Conservation (phyloP, 2,329 filamentous ascomycete genomes). For the Hawksworthiomyces lignivorus region DNA sequence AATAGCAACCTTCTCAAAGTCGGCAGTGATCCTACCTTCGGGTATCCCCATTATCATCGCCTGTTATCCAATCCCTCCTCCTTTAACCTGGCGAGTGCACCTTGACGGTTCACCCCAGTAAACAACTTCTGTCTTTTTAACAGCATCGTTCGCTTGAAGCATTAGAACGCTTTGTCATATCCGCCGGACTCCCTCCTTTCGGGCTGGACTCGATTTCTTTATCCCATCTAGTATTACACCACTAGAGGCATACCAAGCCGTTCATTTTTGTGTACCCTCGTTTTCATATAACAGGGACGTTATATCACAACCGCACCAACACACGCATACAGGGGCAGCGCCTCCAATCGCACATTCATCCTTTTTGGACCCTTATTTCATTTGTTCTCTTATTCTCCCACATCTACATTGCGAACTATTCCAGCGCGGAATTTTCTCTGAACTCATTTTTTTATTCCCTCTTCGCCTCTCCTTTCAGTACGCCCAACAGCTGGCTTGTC, state of each 20-base stretch:
- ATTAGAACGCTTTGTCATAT: conserved; percentile 14
- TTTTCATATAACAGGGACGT: conserved; percentile 4
- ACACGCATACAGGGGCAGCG: conserved; percentile 15
- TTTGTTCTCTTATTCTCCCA: too few species aligned
- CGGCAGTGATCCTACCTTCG: too few species aligned
- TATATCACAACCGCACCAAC: conserved; percentile 1
- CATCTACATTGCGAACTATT: too few species aligned
- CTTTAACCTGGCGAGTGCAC: conserved; percentile 14
- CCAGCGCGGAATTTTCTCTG: too few species aligned
- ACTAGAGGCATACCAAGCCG: neutral
- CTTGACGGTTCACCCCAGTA: conserved; percentile 18
- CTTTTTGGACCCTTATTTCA: neutral
- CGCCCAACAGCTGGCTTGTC: conserved; percentile 13
- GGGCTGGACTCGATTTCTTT: conserved; percentile 26
- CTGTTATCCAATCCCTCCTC: neutral
- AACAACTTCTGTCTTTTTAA: conserved; percentile 5
- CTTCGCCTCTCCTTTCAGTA: neutral
- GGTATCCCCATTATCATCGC: too few species aligned
- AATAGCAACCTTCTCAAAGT: neutral
- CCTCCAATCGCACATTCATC: conserved; percentile 8
- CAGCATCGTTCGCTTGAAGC: conserved; percentile 22
- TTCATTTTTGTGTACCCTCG: neutral
- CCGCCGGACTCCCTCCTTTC: conserved; percentile 15
- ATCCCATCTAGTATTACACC: conserved; percentile 1
- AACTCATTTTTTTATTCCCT: neutral